Evolutionary conservation across 2,329 filamentous ascomycete species (phyloP), one percentile per base, ranked within the genome.

Genomic region (Colletotrichum agaves): DNA sequence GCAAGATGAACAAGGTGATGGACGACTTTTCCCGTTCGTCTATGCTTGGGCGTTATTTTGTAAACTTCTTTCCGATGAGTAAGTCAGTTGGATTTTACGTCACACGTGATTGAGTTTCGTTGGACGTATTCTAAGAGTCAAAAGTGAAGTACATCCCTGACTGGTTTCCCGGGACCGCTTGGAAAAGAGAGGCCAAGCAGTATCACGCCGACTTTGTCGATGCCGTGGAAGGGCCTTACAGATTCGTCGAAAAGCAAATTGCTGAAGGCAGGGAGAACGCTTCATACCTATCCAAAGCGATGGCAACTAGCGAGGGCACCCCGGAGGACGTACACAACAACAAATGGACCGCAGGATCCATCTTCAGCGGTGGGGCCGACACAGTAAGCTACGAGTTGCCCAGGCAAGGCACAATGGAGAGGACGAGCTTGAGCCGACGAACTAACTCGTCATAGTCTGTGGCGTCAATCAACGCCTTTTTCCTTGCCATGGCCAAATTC

Each of bases 401-500:
- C n/a, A n/a, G n/a, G n/a, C n/a, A n/a, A n/a, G n/a, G n/a, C n/a
- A n/a, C n/a, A n/a, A n/a, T n/a, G n/a, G n/a, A n/a, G n/a, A n/a
- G n/a, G n/a, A n/a, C n/a, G n/a, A n/a, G n/a, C n/a, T n/a, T 3
- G 3, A 1, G 3, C 21, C 53, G 0, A 61, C 2, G 0, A 1
- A 0, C 35, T 10, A 2, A n/a, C n/a, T n/a, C n/a, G n/a, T 44
- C 6, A 2, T 31, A 82, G 62, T 59, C 69, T 0, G 69, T 70
- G 0, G 81, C 76, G 0, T 74, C 79, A 0, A 68, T 83, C 3
- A 70, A 73, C 49, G 64, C 12, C 0, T 86, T 86, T 74, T 83
- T 82, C 70, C 73, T 86, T 2, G 81, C 80, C 11, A 84, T 87
- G 80, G 76, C 75, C 2, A 50, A 83, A 5, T 78, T 78, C 56